Evolutionary conservation across 371 early-diverging fungal species (phyloP), one percentile per base, ranked within the genome.

Genomic region (Nosema muscidifuracis): DNA sequence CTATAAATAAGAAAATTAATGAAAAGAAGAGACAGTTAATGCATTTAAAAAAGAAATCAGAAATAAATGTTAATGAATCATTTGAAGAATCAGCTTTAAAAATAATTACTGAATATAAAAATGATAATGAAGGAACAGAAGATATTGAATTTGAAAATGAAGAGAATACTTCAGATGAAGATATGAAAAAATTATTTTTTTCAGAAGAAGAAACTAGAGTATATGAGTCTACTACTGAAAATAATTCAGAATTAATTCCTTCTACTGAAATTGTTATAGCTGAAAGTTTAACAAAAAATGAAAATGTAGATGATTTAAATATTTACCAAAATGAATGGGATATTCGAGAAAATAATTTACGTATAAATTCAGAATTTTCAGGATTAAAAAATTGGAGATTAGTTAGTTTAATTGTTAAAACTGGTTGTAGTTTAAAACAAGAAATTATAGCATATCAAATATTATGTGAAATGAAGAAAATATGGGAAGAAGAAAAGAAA

Each of bases 371-470:
- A 10, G 89, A 90, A 0, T 96, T 87, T 90, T 0, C 83, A 87
- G 83, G 87, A 26, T 76, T 87, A 51, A 87, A 87, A 24, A 88
- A 87, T 44, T 96, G 95, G 95, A 84, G 86, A 40, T 81, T 95
- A 36, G 77, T 89, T 2, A 91, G 93, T 12, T 88, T 94, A 9
- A 96, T 98, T 82, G 93, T 97, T 13, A 98, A 98, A 80, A 89
- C 91, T 10, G 97, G 97, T 0, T 89, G 90, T 0, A 95, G 94
- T 82, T 83, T 97, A 73, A 87, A 93, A 47, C 96, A 96, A 80
- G 98, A 98, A 80, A 91, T 94, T 70, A 86, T 98, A 73, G 96
- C 97, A 1, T 85, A 90, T 28, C 95, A 96, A 82, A 77, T 97
- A 56, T 90, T 98, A 42, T 86, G 85, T 24, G 92, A 92, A 77